Conservation (phyloP, 2,329 filamentous ascomycete genomes). For the Monilinia aucupariae region DNA sequence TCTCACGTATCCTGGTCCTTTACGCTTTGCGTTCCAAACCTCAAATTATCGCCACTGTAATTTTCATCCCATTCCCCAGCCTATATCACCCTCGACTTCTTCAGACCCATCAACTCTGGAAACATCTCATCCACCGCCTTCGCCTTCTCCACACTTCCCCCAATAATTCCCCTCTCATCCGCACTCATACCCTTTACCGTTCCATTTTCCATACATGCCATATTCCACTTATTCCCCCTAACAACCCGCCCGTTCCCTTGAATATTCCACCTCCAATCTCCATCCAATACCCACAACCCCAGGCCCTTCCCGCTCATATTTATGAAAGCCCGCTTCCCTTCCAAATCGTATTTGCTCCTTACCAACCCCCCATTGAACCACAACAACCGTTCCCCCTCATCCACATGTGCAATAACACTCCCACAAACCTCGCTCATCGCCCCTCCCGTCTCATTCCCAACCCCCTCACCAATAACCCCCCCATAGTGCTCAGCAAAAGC, state of each 20-base stretch:
- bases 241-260: no score
- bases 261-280: not conserved
- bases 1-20: not conserved
- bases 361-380: slow-evolving; percentile 43
- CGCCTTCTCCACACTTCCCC: not conserved
- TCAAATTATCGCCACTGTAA: not conserved
- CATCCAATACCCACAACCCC: not conserved
- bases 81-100: no score
- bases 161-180: not conserved
- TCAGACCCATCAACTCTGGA: not conserved
- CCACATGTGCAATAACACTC: slow-evolving; percentile 39
- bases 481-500: slow-evolving; percentile 41
- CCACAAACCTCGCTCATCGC: slow-evolving; percentile 12
- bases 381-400: slow-evolving; percentile 37
- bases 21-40: no score
- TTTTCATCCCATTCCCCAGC: not conserved
- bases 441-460: not conserved
- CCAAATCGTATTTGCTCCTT: slow-evolving; percentile 37
- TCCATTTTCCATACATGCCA: slow-evolving; percentile 38
- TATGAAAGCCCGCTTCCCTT: slow-evolving; percentile 37
- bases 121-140: not conserved
- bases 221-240: slow-evolving; percentile 31
- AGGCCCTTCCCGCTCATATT: slow-evolving; percentile 38
- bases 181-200: not conserved
- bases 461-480: slow-evolving; percentile 38